Evolutionary conservation across 768 basidiomycete genomes (phyloP).

Genomic region (Lactarius akahatsu): DNA sequence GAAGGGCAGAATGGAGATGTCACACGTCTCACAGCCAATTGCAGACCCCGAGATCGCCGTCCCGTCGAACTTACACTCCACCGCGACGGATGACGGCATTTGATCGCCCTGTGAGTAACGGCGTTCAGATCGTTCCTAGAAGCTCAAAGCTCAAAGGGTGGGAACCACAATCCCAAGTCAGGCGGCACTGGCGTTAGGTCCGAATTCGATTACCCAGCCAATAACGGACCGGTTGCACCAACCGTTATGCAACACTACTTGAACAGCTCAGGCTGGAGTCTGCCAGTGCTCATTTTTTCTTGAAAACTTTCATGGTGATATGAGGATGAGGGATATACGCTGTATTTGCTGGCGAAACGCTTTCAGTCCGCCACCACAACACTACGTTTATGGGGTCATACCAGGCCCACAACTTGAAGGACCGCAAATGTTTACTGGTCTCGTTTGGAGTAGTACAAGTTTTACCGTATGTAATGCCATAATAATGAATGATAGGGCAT

Average conservation of each 20-base stretch:
- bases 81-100: not conserved
- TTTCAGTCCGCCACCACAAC: not conserved
- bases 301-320: no score
- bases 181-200: no score
- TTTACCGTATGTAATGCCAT: not conserved
- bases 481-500: not conserved
- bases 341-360: not conserved
- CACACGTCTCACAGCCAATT: not conserved
- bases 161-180: no score
- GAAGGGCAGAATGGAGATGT: no score
- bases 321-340: no score
- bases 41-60: not conserved
- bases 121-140: no score
- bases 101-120: not conserved
- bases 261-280: no score
- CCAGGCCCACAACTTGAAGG: not conserved
- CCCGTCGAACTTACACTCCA: not conserved
- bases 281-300: no score
- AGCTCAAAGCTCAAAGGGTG: no score
- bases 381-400: not conserved
- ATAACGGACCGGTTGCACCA: no score
- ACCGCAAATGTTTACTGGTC: not conserved
- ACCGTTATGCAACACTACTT: no score
- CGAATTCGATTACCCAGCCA: no score
- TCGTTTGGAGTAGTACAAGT: not conserved